Percentiles rank a stretch among this genome's conserved stretches.
Evolutionary conservation across 495 filamentous ascomycete species (phyloP).

Genomic region (Neurospora hispaniola): DNA sequence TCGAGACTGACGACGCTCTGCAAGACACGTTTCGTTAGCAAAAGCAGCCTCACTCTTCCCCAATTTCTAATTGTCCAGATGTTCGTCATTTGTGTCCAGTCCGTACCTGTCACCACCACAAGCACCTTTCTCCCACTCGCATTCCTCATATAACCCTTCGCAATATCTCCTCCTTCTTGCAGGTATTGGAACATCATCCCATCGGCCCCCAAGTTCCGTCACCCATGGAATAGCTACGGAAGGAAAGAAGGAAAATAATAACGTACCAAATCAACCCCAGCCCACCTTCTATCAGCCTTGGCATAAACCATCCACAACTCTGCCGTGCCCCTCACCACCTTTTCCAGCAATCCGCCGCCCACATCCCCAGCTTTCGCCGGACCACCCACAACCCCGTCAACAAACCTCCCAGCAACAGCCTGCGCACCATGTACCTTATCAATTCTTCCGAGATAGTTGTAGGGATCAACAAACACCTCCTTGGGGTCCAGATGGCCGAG

Average conservation of each 20-base stretch:
- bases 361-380: background rate
- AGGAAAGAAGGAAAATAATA: conserved; percentile 1
- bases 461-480: conserved; percentile 25
- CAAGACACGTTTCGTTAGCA: no score
- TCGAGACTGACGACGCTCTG: conserved; percentile 69
- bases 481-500: conserved; percentile 22
- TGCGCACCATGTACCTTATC: conserved; percentile 62
- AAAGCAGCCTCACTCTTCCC: no score
- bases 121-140: no score
- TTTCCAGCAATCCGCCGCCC: background rate
- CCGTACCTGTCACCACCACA: no score
- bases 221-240: no score
- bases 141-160: no score
- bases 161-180: no score
- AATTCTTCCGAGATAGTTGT: conserved; percentile 30
- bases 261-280: conserved; percentile 54
- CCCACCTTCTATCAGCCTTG: conserved; percentile 79
- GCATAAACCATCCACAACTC: conserved; percentile 89
- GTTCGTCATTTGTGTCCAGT: no score
- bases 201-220: no score
- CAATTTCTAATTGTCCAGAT: no score
- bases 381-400: background rate
- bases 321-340: conserved; percentile 18
- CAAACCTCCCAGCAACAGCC: conserved; percentile 43
- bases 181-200: no score